Base-by-base conservation (phyloP, 495 filamentous ascomycete genomes). In the Penicillium coprophilum region DNA sequence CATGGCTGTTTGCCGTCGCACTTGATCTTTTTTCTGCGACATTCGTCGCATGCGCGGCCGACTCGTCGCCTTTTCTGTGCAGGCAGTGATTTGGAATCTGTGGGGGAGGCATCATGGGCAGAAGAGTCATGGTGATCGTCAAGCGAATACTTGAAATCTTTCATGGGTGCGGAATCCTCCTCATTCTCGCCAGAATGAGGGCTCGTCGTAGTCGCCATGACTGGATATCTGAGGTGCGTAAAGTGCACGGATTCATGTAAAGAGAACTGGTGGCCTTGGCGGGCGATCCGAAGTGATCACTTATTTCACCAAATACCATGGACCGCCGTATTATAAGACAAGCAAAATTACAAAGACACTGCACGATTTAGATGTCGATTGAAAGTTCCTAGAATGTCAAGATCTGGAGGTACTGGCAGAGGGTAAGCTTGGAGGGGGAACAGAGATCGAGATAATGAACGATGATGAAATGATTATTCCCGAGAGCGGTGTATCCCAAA, bases 1-100 rank as follows among this genome's bases (percentile, higher is more conserved):
- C 94, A 98, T 9, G 94, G 95, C 71, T 96, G 92, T 74, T 96
- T 96, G 55, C 94, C 94, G 67, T 97, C 93, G 65, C 93, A 97
- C 72, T 97, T 98, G 70, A 97, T 97, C 73, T 98, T 98, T 74
- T 98, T 98, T 62, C 94, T 80, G 46, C 94, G 83, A 67, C 92
- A 98, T 69, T 98, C 95, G 68, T 97, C 94, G 77, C 92, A 97
- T 17, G 92, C 92, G 53, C 92, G 80, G 39, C 91, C 96, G 28
- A 97, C 92, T 66, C 92, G 79, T 21, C 92, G 82, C 45, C 92
- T 82, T 73, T 97, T 96, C 73, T 96, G 92, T 59, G 92, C 73
- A 34, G 88, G 90, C 52, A 77, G 64, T 20, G 71, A 58, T 51
- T 71, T 72, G 31, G 60, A 34, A 31, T 72, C 71, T 46, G 62